Percentiles rank a stretch among this genome's conserved stretches.
These are phyloP conservation scores for Suillus occidentalis DNA, from an alignment of 768 basidiomycete genomes.

Conservation along the genomic window DNA sequence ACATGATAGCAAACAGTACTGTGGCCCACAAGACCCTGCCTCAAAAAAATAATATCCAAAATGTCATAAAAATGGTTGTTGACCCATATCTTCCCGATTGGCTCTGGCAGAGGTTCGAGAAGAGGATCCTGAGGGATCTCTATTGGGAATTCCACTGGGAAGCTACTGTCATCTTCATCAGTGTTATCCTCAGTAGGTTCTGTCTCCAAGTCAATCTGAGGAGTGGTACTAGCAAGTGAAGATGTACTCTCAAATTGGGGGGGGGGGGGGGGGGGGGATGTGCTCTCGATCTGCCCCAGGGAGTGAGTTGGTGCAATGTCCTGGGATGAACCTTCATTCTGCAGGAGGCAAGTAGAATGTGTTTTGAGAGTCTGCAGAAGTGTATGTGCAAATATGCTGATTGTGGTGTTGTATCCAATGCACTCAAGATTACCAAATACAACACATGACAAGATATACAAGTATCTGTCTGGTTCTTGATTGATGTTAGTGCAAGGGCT, in stretches of 20 bases:
- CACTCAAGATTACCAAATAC: background rate
- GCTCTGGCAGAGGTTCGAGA: background rate
- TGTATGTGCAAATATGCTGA: background rate
- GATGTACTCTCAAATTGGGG: too few species aligned
- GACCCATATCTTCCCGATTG: background rate
- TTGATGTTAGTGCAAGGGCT: background rate
- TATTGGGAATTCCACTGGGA: background rate
- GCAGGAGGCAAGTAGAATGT: background rate
- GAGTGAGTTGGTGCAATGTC: too few species aligned
- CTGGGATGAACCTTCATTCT: too few species aligned
- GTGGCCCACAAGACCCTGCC: background rate
- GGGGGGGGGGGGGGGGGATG: too few species aligned
- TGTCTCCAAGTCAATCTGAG: too few species aligned
- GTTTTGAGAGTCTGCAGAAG: background rate
- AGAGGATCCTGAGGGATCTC: background rate
- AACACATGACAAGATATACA: background rate
- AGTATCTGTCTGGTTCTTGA: background rate
- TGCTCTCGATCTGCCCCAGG: too few species aligned
- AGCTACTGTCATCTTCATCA: too few species aligned
- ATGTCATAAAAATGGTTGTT: background rate
- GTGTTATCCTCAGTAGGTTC: too few species aligned
- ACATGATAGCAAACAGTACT: background rate
- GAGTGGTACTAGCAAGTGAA: too few species aligned
- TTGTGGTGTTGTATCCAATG: background rate
- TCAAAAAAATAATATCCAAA: background rate